Base-by-base conservation (phyloP, 805 yeast genomes). In the Metschnikowia amazonensis region DNA sequence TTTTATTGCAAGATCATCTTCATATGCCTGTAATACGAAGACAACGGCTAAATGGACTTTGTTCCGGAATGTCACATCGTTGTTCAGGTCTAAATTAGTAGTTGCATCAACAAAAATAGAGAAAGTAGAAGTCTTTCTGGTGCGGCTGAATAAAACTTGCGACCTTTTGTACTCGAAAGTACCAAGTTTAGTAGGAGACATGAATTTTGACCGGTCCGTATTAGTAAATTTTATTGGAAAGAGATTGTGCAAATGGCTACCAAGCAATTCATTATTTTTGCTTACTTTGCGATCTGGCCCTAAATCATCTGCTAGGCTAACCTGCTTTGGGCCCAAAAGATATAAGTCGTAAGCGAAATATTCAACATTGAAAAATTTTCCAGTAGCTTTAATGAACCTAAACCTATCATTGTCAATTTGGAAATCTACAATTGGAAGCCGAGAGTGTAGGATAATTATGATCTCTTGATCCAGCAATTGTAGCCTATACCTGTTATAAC, bases 381-480 rank as follows among this genome's bases (percentile, higher is more conserved):
- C 36, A 5, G 28, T 35, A 13, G 48, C 42, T 20, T 43, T 48
- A 16, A 45, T 39, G 27, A 50, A 52, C 9, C 56, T 36, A 30
- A 38, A 52, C 6, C 49, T 44, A 16, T 48, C 46, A 18, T 41
- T 31, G 21, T 43, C 21, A 29, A 47, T 42, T 14, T 39, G 33
- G 11, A 50, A 47, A 40, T 52, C 56, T 29, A 44, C 44, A 17
- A 49, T 33, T 16, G 49, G 49, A n/a, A 50, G 42, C 31, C 51
- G 33, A 20, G 28, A 34, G 31, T 52, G 56, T 16, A 28, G 36
- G 16, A 50, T 30, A 8, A 52, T 28, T 13, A 44, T 42, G 16
- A 44, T 38, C 27, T 46, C 49, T 8, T 30, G 36, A n/a, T 48
- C 42, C 11, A 28, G 29, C n/a, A 50, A 14, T 7, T 32, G 29